Conservation (phyloP, 495 filamentous ascomycete species). For the Aspergillus ellipticus region DNA sequence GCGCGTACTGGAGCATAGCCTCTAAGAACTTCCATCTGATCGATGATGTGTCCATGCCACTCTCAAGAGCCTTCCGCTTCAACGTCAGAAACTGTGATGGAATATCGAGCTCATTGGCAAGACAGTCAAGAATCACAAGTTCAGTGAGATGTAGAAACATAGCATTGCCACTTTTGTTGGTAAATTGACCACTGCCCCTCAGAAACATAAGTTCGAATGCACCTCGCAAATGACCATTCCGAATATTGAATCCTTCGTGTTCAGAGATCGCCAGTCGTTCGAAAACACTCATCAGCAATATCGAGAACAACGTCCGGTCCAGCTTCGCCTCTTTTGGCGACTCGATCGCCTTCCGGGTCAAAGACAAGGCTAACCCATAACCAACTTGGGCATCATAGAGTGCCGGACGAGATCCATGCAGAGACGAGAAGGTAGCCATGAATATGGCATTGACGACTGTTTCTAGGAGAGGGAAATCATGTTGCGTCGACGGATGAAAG, state of each 20-base stretch:
- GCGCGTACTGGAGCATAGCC: slow-evolving; percentile 1
- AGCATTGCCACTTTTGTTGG: neutral
- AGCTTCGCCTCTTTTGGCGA: neutral
- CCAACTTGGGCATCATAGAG: slow-evolving; percentile 1
- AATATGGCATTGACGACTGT: neutral
- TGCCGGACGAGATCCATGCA: neutral
- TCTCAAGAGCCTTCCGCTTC: neutral
- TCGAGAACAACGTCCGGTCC: slow-evolving; percentile 1
- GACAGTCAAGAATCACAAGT: neutral
- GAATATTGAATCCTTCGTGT: neutral
- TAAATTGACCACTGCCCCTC: slow-evolving; percentile 1
- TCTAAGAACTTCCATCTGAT: slow-evolving; percentile 2
- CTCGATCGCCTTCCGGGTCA: slow-evolving; percentile 3
- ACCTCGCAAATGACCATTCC: neutral
- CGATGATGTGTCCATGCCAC: slow-evolving; percentile 2
- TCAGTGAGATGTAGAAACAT: slow-evolving; percentile 1
- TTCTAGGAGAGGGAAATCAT: neutral
- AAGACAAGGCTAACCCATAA: neutral
- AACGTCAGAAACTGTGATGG: neutral
- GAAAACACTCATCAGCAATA: slow-evolving; percentile 4
- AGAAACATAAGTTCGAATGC: slow-evolving; percentile 5
- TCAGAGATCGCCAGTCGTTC: neutral
- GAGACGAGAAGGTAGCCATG: slow-evolving; percentile 2
- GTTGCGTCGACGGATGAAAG: neutral
- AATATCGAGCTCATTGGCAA: neutral